Conservation (phyloP, 2,329 filamentous ascomycete species). For the Penicillium sp. region DNA sequence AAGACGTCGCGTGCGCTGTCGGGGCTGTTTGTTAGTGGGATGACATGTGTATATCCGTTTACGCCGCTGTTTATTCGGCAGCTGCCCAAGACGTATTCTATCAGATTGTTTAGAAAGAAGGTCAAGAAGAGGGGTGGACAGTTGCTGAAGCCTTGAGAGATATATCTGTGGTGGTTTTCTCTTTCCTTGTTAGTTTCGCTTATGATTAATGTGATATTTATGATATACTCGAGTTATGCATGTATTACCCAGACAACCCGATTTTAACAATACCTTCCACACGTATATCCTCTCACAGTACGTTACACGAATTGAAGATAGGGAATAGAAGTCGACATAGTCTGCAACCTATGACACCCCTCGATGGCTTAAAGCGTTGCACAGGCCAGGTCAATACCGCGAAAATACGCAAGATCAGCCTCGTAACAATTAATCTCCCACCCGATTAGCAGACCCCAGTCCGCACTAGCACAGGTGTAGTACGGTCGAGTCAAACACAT, state of each 20-base stretch:
- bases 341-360: neutral
- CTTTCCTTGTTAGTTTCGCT: neutral
- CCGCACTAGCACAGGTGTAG: neutral
- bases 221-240: neutral
- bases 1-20: neutral
- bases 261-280: too few species aligned
- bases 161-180: neutral
- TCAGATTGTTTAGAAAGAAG: slow-evolving; percentile 1
- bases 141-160: slow-evolving; percentile 3
- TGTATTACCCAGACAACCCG: too few species aligned
- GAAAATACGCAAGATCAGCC: neutral
- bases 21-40: neutral
- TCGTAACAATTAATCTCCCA: neutral
- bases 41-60: slow-evolving; percentile 1
- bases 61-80: slow-evolving; percentile 1
- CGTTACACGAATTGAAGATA: neutral
- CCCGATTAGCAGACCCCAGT: neutral
- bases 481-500: neutral
- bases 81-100: neutral
- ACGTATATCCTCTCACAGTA: too few species aligned
- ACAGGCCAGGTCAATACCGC: neutral
- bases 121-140: slow-evolving; percentile 2
- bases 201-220: neutral
- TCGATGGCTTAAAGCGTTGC: neutral
- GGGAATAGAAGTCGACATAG: neutral